Conservation (phyloP, 2,329 filamentous ascomycete genomes). For the Arthrobotrys sphaeroides region DNA sequence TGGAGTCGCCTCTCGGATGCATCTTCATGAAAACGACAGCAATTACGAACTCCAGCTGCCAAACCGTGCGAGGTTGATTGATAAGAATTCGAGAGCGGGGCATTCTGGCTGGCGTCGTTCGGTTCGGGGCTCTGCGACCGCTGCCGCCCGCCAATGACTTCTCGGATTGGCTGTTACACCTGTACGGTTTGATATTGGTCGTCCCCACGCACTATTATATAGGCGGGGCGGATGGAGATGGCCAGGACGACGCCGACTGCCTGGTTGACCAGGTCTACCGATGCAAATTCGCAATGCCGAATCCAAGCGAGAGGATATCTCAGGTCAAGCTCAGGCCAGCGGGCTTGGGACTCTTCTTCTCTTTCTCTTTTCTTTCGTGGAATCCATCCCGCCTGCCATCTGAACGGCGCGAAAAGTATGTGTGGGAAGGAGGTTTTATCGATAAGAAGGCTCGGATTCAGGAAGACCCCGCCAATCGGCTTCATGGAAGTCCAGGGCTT, state of each 20-base stretch:
- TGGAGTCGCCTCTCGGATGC: slow-evolving; percentile 18
- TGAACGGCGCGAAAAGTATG: slow-evolving; percentile 1
- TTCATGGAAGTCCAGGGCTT: slow-evolving; percentile 33
- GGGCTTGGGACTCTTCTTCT: slow-evolving; percentile 1
- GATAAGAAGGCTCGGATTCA: slow-evolving; percentile 37
- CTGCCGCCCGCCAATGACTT: slow-evolving; percentile 28
- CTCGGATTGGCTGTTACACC: slow-evolving; percentile 37
- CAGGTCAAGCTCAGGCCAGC: slow-evolving; percentile 4
- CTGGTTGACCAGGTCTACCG: slow-evolving; percentile 5
- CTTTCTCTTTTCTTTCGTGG: background rate
- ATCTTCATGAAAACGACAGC: slow-evolving; percentile 16
- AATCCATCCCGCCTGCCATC: background rate
- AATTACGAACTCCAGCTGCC: slow-evolving; percentile 15
- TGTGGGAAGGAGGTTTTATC: slow-evolving; percentile 36
- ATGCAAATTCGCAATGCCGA: slow-evolving; percentile 39
- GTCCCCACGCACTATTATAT: slow-evolving; percentile 22
- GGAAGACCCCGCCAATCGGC: slow-evolving; percentile 34
- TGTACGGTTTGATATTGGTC: slow-evolving; percentile 18
- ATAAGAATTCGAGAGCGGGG: slow-evolving; percentile 40
- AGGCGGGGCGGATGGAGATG: background rate
- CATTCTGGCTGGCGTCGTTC: slow-evolving; percentile 17
- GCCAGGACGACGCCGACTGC: slow-evolving; percentile 12
- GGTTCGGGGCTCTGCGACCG: slow-evolving; percentile 31
- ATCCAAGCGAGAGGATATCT: slow-evolving; percentile 43
- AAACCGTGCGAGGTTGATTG: slow-evolving; percentile 18